Conservation (phyloP, 352 stramenopile species). For the Phytopythium chamaehyphon region DNA sequence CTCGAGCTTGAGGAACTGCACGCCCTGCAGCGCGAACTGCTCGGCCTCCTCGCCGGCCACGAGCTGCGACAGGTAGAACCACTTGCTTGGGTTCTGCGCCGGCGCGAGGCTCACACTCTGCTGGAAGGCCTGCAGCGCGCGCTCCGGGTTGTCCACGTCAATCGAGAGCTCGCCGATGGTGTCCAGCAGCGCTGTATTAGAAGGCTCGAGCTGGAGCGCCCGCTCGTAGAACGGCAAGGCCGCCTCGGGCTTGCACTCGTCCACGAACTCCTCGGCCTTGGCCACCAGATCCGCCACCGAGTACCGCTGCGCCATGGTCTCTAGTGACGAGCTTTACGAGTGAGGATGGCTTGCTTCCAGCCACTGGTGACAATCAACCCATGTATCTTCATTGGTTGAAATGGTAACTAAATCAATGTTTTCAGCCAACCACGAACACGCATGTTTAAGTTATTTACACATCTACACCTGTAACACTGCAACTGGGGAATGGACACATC, state of each 20-base stretch:
- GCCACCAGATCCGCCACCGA: slow-evolving; percentile 68
- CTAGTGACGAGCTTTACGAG: slow-evolving; percentile 9
- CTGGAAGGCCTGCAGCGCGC: slow-evolving; percentile 66
- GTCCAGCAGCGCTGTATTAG: slow-evolving; percentile 69
- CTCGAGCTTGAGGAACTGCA: slow-evolving; percentile 61
- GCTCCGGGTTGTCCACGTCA: slow-evolving; percentile 79
- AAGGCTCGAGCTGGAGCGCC: slow-evolving; percentile 62
- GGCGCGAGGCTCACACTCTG: slow-evolving; percentile 65
- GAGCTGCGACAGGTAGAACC: slow-evolving; percentile 83
- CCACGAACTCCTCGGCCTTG: slow-evolving; percentile 81
- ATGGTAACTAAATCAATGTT: no score
- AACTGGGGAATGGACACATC: background rate
- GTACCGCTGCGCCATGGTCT: slow-evolving; percentile 28
- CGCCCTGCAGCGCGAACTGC: slow-evolving; percentile 63
- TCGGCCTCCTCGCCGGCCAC: slow-evolving; percentile 69
- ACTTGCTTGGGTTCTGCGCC: slow-evolving; percentile 75
- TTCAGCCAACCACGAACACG: background rate
- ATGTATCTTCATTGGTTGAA: no score
- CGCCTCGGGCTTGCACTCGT: slow-evolving; percentile 81
- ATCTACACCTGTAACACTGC: background rate
- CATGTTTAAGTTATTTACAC: background rate
- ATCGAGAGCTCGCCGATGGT: slow-evolving; percentile 76
- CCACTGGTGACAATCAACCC: no score
- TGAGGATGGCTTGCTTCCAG: no score
- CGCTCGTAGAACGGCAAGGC: slow-evolving; percentile 84